Conservation (phyloP, 805 yeast species). For the Schizosaccharomyces japonicus region DNA sequence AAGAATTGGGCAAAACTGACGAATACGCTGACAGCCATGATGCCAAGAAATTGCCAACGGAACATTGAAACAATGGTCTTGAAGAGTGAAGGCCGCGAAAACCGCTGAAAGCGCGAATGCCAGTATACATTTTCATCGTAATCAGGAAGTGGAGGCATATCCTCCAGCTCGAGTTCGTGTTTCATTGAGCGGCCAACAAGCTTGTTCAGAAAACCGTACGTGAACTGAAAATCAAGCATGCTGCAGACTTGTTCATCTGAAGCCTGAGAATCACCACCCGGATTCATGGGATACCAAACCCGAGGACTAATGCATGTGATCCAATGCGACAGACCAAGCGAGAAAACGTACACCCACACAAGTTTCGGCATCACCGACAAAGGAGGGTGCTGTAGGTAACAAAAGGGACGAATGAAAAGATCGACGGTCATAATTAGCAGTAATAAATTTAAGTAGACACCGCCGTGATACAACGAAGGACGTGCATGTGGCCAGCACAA, state of each 20-base stretch:
- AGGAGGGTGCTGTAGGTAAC: not conserved
- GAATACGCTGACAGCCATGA: not conserved
- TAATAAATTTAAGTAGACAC: not conserved
- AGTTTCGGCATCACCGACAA: not conserved
- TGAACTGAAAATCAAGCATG: not conserved
- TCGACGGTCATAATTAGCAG: not conserved
- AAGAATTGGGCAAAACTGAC: not conserved
- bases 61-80: not conserved
- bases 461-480: not conserved
- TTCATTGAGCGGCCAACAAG: not conserved
- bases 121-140: not conserved
- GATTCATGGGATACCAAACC: slow-evolving; percentile 2
- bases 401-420: not conserved
- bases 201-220: not conserved
- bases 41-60: not conserved
- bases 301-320: not conserved
- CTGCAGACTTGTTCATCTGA: not conserved
- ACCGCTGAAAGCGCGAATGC: not conserved
- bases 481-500: not conserved
- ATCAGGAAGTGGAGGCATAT: not conserved
- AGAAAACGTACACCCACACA: not conserved
- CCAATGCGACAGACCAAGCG: not conserved
- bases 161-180: not conserved
- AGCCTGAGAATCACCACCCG: not conserved
- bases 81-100: not conserved